Evolutionary conservation across 768 basidiomycete species (phyloP), one percentile per base, ranked within the genome.

Genomic region (Leccinellum albellum): DNA sequence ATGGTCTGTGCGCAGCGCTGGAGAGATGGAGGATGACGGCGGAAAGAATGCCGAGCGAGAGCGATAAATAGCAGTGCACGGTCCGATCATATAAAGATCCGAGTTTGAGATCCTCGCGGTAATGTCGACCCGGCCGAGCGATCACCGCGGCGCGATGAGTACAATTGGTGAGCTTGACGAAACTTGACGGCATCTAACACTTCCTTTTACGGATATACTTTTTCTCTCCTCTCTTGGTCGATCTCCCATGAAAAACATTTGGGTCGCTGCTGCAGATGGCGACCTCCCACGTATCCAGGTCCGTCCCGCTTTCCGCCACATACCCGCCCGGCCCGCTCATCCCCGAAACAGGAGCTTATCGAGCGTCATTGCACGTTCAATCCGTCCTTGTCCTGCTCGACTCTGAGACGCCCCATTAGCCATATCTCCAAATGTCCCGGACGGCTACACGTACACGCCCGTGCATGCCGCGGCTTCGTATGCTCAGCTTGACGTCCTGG

Each of bases 381-480:
- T 48, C 55, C 35, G 50, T 58, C 63, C 58, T 59, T 66, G 62
- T 58, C 49, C 68, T 5, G 15, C 20, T 71, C 73, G 67, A 69
- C 67, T 69, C 66, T 64, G 66, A 52, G 66, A 64, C 61, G 2
- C n/a, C 20, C 3, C 12, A 10, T 12, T 71, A 84, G 84, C 78
- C 40, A 65, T 85, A 42, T 87, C 86, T 40, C 86, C 91, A 32
- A 92, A 93, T 64, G 75, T 72, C 15, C 85, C 87, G 6, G 91
- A 93, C 66, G 66, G 70, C 7, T 78, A 80, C 75, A 88, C 89
- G 31, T 93, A 93, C 72, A 93, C 91, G 0, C 89, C 91, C 33
- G 91, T 93, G 89, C 94, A 97, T 73, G 94, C 94, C 17, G 94
- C 94, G 14, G 94, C 94, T 1, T 96, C 94, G 1, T 97, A 96